Evolutionary conservation across 164 flowering plant species (phyloP), one percentile per base, ranked within the genome.

Genomic region (Nymphaea colorata): DNA sequence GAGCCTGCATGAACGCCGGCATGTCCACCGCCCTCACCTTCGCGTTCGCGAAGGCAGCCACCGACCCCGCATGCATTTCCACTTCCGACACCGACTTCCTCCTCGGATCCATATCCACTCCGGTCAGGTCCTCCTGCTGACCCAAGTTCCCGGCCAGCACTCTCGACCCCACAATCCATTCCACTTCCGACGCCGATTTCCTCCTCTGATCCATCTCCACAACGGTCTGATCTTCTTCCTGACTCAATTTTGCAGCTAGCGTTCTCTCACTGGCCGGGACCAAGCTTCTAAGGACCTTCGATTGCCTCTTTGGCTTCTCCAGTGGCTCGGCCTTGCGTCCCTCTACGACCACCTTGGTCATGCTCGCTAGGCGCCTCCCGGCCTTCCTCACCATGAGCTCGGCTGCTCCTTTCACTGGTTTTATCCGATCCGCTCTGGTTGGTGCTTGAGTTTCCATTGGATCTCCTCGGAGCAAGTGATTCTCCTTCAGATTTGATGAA

Each of bases 1-100:
- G 98, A 4, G 79, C 84, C 75, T 93, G 98, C 93, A 93, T 88
- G 76, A 78, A 83, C 47, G 81, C 87, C 1, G 93, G 91, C 98
- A 93, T 90, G 70, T 93, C 96, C 0, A 83, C 69, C 0, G 82
- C 25, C 36, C 57, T 60, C 6, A 92, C 91, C 80, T 78, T 86
- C 73, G 84, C 92, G 16, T 86, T 83, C 55, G 85, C 82, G 73
- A 88, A 81, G 12, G 82, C 64, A 3, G 78, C 84, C 72, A 79
- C 87, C 3, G 90, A 79, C 3, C 64, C 59, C 68, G 81, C 68
- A 62, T 78, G 85, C 7, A 81, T 76, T 59, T 86, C 92, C 44
- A 84, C 70, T 6, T 82, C 80, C 2, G 89, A 85, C 68, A 84
- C 85, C 18, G 93, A 87, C 65, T 71, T 87, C 77, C 90, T 77